Conservation (phyloP, 257 asterid genomes). For the Capsicum chinense region DNA sequence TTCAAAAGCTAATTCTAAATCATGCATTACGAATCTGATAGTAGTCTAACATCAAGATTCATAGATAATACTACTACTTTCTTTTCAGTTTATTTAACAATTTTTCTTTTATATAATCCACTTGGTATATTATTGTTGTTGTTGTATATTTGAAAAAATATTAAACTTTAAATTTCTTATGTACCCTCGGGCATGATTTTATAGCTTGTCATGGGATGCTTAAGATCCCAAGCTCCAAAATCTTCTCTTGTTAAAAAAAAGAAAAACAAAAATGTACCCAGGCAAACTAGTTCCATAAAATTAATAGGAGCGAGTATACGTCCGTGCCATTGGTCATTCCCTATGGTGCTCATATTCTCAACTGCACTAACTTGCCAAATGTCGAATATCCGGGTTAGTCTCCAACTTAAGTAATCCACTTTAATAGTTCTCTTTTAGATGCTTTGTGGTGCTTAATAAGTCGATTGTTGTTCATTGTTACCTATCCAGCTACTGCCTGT, state of each 20-base stretch:
- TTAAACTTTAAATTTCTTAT: neutral
- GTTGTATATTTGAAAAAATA: neutral
- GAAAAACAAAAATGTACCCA: neutral
- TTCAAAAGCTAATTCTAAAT: neutral
- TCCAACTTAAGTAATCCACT: slow-evolving; percentile 22
- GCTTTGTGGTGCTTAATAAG: neutral
- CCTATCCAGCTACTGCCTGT: neutral
- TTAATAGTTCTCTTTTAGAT: neutral
- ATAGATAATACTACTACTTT: neutral
- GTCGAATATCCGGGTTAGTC: neutral
- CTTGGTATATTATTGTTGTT: too few species aligned
- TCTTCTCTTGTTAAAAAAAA: too few species aligned
- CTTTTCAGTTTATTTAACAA: neutral
- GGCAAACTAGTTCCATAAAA: neutral
- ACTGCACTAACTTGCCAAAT: neutral
- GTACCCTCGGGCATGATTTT: neutral
- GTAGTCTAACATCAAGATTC: neutral
- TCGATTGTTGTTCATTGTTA: slow-evolving; percentile 8
- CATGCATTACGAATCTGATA: neutral
- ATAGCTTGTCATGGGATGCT: neutral
- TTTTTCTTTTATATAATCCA: too few species aligned
- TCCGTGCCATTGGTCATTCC: neutral
- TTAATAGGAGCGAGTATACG: neutral
- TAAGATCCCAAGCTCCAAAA: neutral
- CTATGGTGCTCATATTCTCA: neutral